A percentile compares a stretch with the other conserved stretches of the same genome.
Conservation (phyloP, 768 basidiomycete species). For the Goffeauzyma gilvescens region DNA sequence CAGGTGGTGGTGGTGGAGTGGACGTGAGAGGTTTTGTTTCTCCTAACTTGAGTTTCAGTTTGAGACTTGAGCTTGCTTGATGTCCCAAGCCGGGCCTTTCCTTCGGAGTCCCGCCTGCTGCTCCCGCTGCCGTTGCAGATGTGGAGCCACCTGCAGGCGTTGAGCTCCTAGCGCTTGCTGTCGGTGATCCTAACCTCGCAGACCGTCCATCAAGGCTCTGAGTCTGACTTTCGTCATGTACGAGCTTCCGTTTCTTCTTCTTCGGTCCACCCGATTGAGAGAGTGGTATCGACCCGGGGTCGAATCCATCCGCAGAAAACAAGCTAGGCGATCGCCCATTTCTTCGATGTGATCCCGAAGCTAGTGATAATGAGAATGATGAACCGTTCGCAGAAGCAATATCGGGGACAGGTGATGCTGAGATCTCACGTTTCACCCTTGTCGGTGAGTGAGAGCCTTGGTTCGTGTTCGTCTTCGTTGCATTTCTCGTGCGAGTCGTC, state of each 20-base stretch:
- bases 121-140: too few species aligned
- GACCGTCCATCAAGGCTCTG: too few species aligned
- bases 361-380: too few species aligned
- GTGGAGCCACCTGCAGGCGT: too few species aligned
- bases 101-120: too few species aligned
- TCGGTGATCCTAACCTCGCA: too few species aligned
- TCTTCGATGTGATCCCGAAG: not conserved
- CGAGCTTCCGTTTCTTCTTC: constrained; percentile 9
- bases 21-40: too few species aligned
- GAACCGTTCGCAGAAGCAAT: not conserved
- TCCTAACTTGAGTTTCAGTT: too few species aligned
- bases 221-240: constrained; percentile 1
- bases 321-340: not conserved
- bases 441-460: not conserved
- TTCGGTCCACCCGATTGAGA: not conserved
- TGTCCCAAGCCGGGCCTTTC: too few species aligned
- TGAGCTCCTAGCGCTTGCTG: too few species aligned
- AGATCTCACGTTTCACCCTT: constrained; percentile 5
- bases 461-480: not conserved
- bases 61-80: too few species aligned
- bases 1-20: too few species aligned
- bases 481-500: not conserved
- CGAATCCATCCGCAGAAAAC: not conserved
- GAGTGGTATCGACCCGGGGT: not conserved
- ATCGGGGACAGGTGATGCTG: constrained; percentile 8